These are phyloP conservation scores for Vanrija humicola DNA, from an alignment of 1,284 basidiomycete genomes.

Conservation along the genomic window DNA sequence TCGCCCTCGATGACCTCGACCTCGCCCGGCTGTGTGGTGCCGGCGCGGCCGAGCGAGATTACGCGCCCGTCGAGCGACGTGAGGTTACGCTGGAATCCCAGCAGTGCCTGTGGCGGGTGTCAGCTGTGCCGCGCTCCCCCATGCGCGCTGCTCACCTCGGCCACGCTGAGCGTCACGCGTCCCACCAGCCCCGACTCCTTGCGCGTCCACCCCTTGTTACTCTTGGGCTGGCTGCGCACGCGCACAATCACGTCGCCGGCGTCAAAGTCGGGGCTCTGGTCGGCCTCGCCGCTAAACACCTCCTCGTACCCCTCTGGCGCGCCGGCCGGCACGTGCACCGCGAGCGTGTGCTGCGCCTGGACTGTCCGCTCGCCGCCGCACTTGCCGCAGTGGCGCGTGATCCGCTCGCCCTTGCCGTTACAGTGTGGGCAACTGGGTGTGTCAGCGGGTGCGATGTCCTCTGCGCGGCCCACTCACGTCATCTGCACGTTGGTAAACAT, in stretches of 20 bases:
- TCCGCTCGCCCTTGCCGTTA: conserved; percentile 71
- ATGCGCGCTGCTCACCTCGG: conserved; percentile 62
- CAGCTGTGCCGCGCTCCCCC: neutral
- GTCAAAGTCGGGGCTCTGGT: conserved; percentile 89
- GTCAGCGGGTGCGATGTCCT: conserved; percentile 2
- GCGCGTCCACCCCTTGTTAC: conserved; percentile 66
- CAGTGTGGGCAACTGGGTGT: conserved; percentile 67
- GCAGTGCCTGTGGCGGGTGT: conserved; percentile 35
- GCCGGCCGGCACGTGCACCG: conserved; percentile 74
- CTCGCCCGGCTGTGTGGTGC: conserved; percentile 89
- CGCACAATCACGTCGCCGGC: conserved; percentile 83
- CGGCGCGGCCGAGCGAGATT: conserved; percentile 65
- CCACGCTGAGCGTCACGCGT: conserved; percentile 79
- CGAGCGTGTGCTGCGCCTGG: conserved; percentile 59
- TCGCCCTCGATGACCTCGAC: conserved; percentile 80
- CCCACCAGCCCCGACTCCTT: conserved; percentile 87
- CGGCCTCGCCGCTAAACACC: conserved; percentile 86
- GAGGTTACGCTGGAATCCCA: conserved; percentile 61
- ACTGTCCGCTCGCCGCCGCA: conserved; percentile 79
- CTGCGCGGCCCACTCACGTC: conserved; percentile 31
- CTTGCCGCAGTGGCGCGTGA: conserved; percentile 69
- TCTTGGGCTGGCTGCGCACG: conserved; percentile 61
- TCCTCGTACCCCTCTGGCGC: conserved; percentile 89
- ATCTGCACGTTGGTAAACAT: conserved; percentile 64
- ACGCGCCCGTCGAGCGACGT: conserved; percentile 83